Evolutionary conservation across 257 asterid genomes (phyloP).

Genomic region (Przewalskia tangutica): DNA sequence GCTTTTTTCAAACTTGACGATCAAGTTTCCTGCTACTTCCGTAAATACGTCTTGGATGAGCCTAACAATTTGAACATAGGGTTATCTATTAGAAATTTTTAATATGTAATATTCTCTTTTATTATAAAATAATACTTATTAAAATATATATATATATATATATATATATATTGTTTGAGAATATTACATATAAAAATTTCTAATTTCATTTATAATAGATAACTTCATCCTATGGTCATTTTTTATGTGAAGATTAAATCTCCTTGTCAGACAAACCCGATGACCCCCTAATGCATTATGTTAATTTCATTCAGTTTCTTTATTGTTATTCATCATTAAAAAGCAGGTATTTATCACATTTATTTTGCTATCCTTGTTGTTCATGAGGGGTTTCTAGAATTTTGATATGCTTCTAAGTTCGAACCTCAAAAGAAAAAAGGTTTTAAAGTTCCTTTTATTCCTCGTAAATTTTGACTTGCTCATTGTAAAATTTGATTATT

Average conservation of each 20-base stretch:
- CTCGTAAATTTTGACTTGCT: neutral
- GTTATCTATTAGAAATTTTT: too few species aligned
- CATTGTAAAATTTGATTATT: neutral
- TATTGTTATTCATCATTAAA: neutral
- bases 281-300: neutral
- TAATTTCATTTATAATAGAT: too few species aligned
- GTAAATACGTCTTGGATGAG: too few species aligned
- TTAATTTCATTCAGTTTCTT: neutral
- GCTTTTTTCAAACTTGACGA: too few species aligned
- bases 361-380: neutral
- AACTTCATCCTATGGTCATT: neutral
- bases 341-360: neutral
- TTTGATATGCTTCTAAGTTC: neutral
- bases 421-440: neutral
- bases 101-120: too few species aligned
- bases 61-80: too few species aligned
- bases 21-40: too few species aligned
- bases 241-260: neutral
- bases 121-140: too few species aligned
- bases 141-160: too few species aligned
- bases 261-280: neutral
- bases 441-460: neutral
- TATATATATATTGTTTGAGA: too few species aligned
- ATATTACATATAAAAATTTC: too few species aligned
- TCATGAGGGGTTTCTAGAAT: neutral